phyloP scores from a whole-genome alignment of 2,329 filamentous ascomycete genomes.

The Neonectria coccinea region DNA sequence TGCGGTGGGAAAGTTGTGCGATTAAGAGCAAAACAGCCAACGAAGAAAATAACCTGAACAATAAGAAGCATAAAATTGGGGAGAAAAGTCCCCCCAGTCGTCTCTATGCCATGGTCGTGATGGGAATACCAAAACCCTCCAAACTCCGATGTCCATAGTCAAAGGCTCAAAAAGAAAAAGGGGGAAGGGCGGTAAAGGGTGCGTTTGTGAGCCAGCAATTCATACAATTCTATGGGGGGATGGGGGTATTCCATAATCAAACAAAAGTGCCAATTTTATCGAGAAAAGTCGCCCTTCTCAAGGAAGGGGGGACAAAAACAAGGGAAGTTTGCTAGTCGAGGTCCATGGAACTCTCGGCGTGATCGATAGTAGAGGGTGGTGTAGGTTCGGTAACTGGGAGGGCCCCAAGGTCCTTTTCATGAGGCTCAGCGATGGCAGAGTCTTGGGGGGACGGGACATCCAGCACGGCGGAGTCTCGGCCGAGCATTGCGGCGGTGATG shows the following conservation, averaged over 20 bases:
- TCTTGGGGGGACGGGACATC: constrained; percentile 44
- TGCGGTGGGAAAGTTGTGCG: neutral
- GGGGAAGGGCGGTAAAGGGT: constrained; percentile 16
- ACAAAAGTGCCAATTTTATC: constrained; percentile 34
- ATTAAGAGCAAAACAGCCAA: constrained; percentile 4
- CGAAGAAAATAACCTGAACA: constrained; percentile 19
- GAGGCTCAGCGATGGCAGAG: constrained; percentile 46
- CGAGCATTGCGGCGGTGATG: constrained; percentile 34
- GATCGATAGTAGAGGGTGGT: constrained; percentile 55
- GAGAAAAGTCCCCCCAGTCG: constrained; percentile 34
- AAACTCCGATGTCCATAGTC: constrained; percentile 40
- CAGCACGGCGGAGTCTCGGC: constrained; percentile 42
- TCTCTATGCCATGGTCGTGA: constrained; percentile 45
- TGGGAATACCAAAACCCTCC: constrained; percentile 39
- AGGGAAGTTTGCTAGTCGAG: constrained; percentile 48
- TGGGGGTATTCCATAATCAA: constrained; percentile 35
- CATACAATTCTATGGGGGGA: constrained; percentile 36
- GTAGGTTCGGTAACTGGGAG: constrained; percentile 53
- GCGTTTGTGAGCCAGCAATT: constrained; percentile 22
- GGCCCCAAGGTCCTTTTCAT: constrained; percentile 48
- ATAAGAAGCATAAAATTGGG: constrained; percentile 21
- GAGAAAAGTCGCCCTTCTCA: constrained; percentile 27
- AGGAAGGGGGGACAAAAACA: neutral
- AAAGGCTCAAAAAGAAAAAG: constrained; percentile 29
- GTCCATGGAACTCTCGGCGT: constrained; percentile 55